Evolutionary conservation across 495 filamentous ascomycete species (phyloP), one percentile per base, ranked within the genome.

Genomic region (Hypoxylon crocopeplum): DNA sequence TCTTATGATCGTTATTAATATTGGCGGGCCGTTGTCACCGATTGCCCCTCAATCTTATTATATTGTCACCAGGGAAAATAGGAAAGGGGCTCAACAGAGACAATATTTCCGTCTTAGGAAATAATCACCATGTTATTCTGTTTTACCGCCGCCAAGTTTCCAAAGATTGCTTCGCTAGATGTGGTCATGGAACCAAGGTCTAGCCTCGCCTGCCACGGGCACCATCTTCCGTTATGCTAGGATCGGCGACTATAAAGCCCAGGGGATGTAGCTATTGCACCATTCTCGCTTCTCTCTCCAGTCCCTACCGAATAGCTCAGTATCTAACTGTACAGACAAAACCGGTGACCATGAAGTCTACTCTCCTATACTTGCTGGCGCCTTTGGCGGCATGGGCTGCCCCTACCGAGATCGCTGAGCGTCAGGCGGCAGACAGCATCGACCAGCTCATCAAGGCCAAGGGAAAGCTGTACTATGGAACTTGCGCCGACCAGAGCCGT

Each of bases 381-480:
- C 73, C 67, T 41, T 22, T 71, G 39, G 67, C 67, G 16, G 71
- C 73, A 3, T 64, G 70, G 29, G 63, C 73, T 21, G 56, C 68
- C 47, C 66, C 64, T 20, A 22, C 59, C 38, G 71, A 73, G 44
- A 36, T 76, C 45, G 67, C 69, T 34, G 39, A 57, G 20, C 70
- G 77, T 20, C 78, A 79, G 63, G 71, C 76, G 0, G 16, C 71
- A 1, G 64, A 73, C 42, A 79, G 77, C 74, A 75, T 86, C 50
- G 77, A 86, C 73, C 62, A 60, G 45, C 72, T 79, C 13, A 78
- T 87, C 68, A 81, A 83, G 66, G 78, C 75, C 51, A 82, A 84
- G 73, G 82, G 85, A 61, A 87, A 84, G 72, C 73, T 76, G 51
- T 88, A 86, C 69, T 86, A 77, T 47, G 85, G 85, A 56, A 75